phyloP scores from a whole-genome alignment of 169 alveolate species.

The Hepatocystis sp. region DNA sequence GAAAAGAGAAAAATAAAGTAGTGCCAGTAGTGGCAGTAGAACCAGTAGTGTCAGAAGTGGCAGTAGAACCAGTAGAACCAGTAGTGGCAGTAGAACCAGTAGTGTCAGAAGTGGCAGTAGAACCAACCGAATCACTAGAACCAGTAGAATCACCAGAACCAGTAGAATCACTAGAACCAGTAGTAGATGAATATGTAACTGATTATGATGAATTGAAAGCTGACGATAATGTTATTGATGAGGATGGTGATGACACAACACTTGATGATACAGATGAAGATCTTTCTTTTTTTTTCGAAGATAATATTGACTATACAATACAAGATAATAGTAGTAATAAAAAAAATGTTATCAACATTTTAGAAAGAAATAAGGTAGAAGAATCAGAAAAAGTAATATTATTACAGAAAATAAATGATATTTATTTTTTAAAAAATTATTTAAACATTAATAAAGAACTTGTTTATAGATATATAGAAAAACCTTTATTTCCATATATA shows the following conservation, averaged over 20 bases:
- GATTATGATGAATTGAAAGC: slow-evolving; percentile 2
- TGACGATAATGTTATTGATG: background rate
- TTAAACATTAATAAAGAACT: slow-evolving; percentile 24
- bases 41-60: no score
- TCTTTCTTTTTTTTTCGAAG: slow-evolving; percentile 40
- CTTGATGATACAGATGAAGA: slow-evolving; percentile 64
- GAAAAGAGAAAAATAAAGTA: no score
- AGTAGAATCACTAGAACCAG: no score
- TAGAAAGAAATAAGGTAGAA: slow-evolving; percentile 33
- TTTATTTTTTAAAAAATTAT: slow-evolving; percentile 51
- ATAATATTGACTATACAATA: slow-evolving; percentile 39
- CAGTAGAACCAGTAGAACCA: no score
- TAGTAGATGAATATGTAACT: background rate
- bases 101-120: no score
- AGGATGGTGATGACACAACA: background rate
- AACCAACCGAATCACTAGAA: no score
- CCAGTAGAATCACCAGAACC: no score
- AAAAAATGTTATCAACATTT: slow-evolving; percentile 5
- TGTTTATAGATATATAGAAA: slow-evolving; percentile 40
- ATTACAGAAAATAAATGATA: slow-evolving; percentile 40
- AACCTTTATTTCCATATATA: slow-evolving; percentile 16
- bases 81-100: no score
- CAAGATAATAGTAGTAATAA: slow-evolving; percentile 11
- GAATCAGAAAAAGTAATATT: slow-evolving; percentile 39
- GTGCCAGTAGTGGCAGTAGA: no score